Evolutionary conservation across 2,329 filamentous ascomycete genomes (phyloP), one percentile per base, ranked within the genome.

Genomic region (Trichophyton mentagrophytes): DNA sequence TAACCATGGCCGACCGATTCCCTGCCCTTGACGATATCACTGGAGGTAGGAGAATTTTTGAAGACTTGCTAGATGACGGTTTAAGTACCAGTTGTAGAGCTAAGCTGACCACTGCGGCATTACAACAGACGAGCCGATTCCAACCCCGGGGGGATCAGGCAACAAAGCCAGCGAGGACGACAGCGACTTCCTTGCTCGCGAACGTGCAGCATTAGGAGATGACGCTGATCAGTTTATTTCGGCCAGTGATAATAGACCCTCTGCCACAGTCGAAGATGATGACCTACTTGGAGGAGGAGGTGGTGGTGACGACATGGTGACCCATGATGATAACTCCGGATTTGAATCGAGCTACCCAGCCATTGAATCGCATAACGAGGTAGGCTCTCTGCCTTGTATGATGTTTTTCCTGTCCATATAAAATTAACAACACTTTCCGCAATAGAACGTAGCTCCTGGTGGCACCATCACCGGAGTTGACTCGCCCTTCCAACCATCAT

Each of bases 321-420:
- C 68, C 27, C 62, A 60, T 40, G 60, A 60, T 42, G 78, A 80
- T 62, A 78, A 84, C 66, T 75, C 76, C 51, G 80, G 80, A 64
- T 97, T 97, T 68, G 89, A 96, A 76, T 89, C 84, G 73, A 90
- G 90, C 64, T 99, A 96, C 74, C 93, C 93, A 33, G 89, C 90
- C 61, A 85, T 99, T 66, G 82, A 85, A 68, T 83, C 80, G 57
- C 75, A 78, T 74, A 90, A 90, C 70, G 83, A 91, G 77, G 88
- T 90, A 76, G 65, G 76, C 57, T 44, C 22, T n/a, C 15, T n/a
- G 11, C 30, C 22, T 11, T 25, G 15, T 42, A 42, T 57, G 17
- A 2, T 9, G 7, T 17, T 25, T 17, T n/a, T 36, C 15, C 8
- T 13, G 57, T 11, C 3, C 17, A 17, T 42, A 20, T 11, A 51